Evolutionary conservation across 306 rosid genomes (phyloP), one percentile per base, ranked within the genome.

Genomic region (Cucurbita maxima): DNA sequence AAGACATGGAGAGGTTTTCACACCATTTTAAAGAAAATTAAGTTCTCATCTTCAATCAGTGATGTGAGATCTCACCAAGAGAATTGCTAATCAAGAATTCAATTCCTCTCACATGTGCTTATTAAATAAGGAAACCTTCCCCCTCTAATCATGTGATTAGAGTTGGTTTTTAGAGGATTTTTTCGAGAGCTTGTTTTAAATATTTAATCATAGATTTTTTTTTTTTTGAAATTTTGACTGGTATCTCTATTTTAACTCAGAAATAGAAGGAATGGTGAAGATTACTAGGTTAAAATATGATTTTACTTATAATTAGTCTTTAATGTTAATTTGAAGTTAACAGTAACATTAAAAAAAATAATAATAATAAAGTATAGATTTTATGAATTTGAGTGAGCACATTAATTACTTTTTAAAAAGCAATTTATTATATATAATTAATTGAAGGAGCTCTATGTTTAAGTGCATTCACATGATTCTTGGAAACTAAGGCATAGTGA

Each of bases 391-490:
- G 41, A 25, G 15, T 10, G 16, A 43, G 12, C 3, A 45, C 56
- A 20, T 3, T 20, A 12, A 47, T 70, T 47, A 30, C 4, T 70
- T 68, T 50, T 45, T n/a, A 10, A 12, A 12, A 7, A 48, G 13
- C 14, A 10, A 25, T 50, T 70, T 30, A 70, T 5, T 30, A 30
- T 15, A 3, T 22, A 48, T 25, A 70, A 22, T 25, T 48, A 48
- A 30, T 48, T 25, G 43, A 25, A 69, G 8, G 43, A 69, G 38
- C 41, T 47, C 14, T 63, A 57, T 19, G 64, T 43, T 79, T 86
- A 81, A 92, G 85, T 82, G 84, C 81, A 85, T 83, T 87, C 98
- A 92, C 96, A 75, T 70, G 87, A 80, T 20, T 81, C 90, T 54
- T 92, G 96, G 81, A 75, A 64, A n/a, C 36, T 64, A 64, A 40